These are phyloP conservation scores for Xylariaceae sp. DNA, from an alignment of 2,329 filamentous ascomycete species.

Conservation along the genomic window DNA sequence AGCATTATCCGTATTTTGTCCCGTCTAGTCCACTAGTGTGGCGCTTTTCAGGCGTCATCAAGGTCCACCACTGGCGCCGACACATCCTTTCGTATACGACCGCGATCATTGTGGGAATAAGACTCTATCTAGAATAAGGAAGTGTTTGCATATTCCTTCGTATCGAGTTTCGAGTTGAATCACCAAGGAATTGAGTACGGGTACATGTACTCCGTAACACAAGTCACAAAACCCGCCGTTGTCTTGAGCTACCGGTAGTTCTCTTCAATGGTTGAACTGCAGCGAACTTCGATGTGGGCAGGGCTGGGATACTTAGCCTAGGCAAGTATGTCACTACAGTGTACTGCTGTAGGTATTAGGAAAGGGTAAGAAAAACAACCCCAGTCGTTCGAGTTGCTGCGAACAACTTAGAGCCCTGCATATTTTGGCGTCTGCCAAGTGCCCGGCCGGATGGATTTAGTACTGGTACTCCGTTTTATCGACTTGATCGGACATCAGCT, in stretches of 20 bases:
- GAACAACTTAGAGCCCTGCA: neutral
- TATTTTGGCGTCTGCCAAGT: slow-evolving; percentile 5
- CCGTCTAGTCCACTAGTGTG: neutral
- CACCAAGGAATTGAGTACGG: slow-evolving; percentile 1
- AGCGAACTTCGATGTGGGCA: too few relatives aligned
- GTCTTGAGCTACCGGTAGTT: neutral
- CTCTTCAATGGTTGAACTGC: too few relatives aligned
- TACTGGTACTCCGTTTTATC: too few relatives aligned
- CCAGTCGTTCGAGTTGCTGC: too few relatives aligned
- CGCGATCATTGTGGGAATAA: slow-evolving; percentile 10
- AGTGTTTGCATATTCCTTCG: slow-evolving; percentile 12
- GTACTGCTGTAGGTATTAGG: too few relatives aligned
- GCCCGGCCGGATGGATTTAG: too few relatives aligned
- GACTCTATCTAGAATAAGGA: neutral
- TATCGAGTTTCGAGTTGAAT: slow-evolving; percentile 11
- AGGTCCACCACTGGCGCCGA: too few relatives aligned
- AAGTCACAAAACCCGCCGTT: neutral
- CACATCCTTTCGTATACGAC: too few relatives aligned
- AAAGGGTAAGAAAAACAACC: too few relatives aligned
- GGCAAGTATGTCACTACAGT: too few relatives aligned
- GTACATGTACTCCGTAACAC: slow-evolving; percentile 3
- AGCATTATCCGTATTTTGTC: slow-evolving; percentile 20
- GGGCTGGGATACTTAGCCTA: too few relatives aligned
- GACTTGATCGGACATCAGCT: slow-evolving; percentile 14
- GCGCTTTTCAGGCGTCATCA: too few relatives aligned